Conservation (phyloP, 2,329 filamentous ascomycete species). For the Penicillium sp. region DNA sequence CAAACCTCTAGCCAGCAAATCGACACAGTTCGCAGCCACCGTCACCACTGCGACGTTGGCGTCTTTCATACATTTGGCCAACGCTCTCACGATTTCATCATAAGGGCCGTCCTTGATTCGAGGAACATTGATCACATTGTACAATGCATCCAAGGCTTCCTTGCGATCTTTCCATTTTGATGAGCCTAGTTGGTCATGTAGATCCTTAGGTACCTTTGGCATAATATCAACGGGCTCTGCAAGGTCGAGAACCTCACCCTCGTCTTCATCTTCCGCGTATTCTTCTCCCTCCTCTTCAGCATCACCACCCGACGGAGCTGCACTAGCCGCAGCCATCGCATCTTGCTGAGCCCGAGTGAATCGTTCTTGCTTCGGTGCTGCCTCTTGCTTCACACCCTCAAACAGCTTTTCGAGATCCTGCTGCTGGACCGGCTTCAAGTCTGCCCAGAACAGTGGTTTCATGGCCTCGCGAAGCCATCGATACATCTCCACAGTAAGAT, state of each 20-base stretch:
- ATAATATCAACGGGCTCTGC: conserved; percentile 86
- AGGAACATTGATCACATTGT: conserved; percentile 75
- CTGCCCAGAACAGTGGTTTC: conserved; percentile 96
- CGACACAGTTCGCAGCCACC: conserved; percentile 88
- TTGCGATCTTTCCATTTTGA: conserved; percentile 99
- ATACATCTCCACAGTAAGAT: conserved; percentile 89
- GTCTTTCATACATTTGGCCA: conserved; percentile 98
- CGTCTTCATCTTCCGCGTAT: conserved; percentile 60
- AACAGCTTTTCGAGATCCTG: conserved; percentile 91
- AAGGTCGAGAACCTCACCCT: conserved; percentile 78
- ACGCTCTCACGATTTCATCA: conserved; percentile 74
- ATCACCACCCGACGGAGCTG: conserved; percentile 57
- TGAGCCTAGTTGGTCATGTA: conserved; percentile 79
- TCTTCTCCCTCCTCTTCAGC: conserved; percentile 52
- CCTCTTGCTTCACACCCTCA: conserved; percentile 86
- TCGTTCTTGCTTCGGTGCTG: conserved; percentile 84
- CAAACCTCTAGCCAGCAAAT: conserved; percentile 82
- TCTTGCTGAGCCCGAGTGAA: conserved; percentile 87
- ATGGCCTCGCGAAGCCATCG: conserved; percentile 96
- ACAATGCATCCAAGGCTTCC: conserved; percentile 83
- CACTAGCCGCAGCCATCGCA: conserved; percentile 69
- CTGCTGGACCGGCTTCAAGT: conserved; percentile 94
- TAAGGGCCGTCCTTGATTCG: conserved; percentile 90
- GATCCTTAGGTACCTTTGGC: conserved; percentile 76
- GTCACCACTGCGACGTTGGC: conserved; percentile 95